These are phyloP conservation scores for Neonectria faginata DNA, from an alignment of 2,329 filamentous ascomycete genomes.

Conservation along the genomic window DNA sequence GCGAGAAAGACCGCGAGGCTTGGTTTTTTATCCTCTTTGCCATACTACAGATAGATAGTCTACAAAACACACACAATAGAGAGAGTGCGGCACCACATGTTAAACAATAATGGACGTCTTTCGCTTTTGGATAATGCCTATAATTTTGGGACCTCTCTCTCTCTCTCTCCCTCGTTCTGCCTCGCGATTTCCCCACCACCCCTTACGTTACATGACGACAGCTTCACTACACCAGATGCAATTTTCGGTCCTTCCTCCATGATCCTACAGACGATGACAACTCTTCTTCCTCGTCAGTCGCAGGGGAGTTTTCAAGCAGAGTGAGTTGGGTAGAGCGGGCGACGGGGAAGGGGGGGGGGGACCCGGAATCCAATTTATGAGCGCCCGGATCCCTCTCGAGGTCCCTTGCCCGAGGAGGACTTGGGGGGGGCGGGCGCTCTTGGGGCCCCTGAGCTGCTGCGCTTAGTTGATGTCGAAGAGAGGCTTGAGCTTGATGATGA, in stretches of 20 bases:
- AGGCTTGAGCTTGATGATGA: constrained; percentile 96
- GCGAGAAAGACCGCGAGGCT: not conserved
- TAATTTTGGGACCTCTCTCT: constrained; percentile 20
- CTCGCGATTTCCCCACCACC: constrained; percentile 6
- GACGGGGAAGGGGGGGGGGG: not conserved
- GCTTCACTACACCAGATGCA: constrained; percentile 21
- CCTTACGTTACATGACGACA: constrained; percentile 4
- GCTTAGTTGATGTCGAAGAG: constrained; percentile 85
- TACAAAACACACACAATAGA: not conserved
- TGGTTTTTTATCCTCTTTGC: too few species aligned
- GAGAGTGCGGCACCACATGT: not conserved
- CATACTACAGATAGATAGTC: too few species aligned
- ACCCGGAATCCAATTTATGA: not conserved
- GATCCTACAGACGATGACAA: constrained; percentile 15
- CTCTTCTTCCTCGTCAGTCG: constrained; percentile 3
- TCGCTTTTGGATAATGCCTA: constrained; percentile 26
- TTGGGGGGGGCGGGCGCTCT: not conserved
- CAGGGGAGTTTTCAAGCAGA: not conserved
- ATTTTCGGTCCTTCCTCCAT: constrained; percentile 5
- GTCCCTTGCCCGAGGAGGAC: not conserved
- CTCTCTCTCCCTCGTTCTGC: not conserved
- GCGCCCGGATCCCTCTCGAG: not conserved
- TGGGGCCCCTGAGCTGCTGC: not conserved
- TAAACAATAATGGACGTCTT: constrained; percentile 4
- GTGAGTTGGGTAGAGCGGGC: not conserved